Evolutionary conservation across 2,329 filamentous ascomycete species (phyloP).

Genomic region (Microsporum ferrugineum): DNA sequence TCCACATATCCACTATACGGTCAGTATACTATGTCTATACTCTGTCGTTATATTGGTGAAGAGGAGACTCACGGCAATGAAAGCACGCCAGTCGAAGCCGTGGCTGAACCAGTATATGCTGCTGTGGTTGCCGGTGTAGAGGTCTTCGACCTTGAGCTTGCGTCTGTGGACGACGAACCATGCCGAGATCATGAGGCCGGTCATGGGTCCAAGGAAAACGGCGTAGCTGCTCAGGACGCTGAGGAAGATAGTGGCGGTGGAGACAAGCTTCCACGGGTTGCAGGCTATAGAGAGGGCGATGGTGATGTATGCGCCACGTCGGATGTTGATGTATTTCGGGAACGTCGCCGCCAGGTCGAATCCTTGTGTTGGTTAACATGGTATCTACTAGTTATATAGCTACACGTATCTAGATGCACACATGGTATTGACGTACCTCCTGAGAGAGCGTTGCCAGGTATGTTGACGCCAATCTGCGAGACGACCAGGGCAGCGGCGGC

Average conservation of each 20-base stretch:
- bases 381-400: not conserved
- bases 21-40: no score
- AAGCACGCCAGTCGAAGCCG: constrained; percentile 38
- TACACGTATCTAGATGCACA: no score
- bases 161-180: constrained; percentile 28
- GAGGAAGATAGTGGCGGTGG: constrained; percentile 38
- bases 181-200: constrained; percentile 24
- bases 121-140: constrained; percentile 29
- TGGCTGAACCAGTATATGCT: constrained; percentile 35
- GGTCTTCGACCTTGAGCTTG: constrained; percentile 34
- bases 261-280: constrained; percentile 43
- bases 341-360: constrained; percentile 46
- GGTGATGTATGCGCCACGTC: constrained; percentile 41
- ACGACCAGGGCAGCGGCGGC: constrained; percentile 35
- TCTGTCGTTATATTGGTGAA: not conserved
- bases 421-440: constrained; percentile 16
- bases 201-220: constrained; percentile 38
- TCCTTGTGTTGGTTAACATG: constrained; percentile 20
- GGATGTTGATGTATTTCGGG: constrained; percentile 46
- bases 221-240: constrained; percentile 36
- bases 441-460: constrained; percentile 35
- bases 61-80: constrained; percentile 16
- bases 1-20: constrained; percentile 11
- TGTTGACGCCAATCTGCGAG: constrained; percentile 37
- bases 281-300: constrained; percentile 12